phyloP scores from a whole-genome alignment of 176 grass and related monocot species.

The Raddia distichophylla region DNA sequence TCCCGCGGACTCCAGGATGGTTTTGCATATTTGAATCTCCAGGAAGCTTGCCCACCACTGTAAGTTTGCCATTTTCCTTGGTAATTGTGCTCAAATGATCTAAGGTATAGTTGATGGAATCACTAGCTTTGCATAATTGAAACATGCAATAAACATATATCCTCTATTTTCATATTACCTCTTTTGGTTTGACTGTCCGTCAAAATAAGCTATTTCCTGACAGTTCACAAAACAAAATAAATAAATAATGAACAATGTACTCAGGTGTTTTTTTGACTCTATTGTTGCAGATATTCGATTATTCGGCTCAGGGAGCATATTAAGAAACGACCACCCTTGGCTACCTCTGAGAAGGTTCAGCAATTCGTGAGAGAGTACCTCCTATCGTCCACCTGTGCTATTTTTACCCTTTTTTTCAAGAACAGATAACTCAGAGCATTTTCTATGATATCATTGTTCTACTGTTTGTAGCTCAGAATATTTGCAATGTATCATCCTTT shows the following conservation, averaged over 20 bases:
- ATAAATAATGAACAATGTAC: background rate
- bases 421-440: background rate
- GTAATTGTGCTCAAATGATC: slow-evolving; percentile 2
- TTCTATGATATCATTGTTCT: background rate
- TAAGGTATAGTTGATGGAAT: background rate
- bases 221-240: background rate
- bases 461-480: background rate
- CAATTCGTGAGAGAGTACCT: slow-evolving; percentile 82
- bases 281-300: slow-evolving; percentile 70
- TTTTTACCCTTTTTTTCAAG: slow-evolving; percentile 7
- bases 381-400: background rate
- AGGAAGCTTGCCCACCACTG: slow-evolving; percentile 86
- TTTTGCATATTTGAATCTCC: slow-evolving; percentile 79
- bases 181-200: slow-evolving; percentile 3
- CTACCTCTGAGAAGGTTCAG: slow-evolving; percentile 98
- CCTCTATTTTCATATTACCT: background rate
- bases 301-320: slow-evolving; percentile 91
- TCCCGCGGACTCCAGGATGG: slow-evolving; percentile 23
- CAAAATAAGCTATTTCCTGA: background rate
- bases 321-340: slow-evolving; percentile 93
- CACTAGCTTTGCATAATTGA: slow-evolving; percentile 13
- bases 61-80: slow-evolving; percentile 59
- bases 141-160: slow-evolving; percentile 26
- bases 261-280: slow-evolving; percentile 5
- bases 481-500: background rate